These are phyloP conservation scores for Capsicum pubescens DNA, from an alignment of 257 asterid species.

Conservation along the genomic window DNA sequence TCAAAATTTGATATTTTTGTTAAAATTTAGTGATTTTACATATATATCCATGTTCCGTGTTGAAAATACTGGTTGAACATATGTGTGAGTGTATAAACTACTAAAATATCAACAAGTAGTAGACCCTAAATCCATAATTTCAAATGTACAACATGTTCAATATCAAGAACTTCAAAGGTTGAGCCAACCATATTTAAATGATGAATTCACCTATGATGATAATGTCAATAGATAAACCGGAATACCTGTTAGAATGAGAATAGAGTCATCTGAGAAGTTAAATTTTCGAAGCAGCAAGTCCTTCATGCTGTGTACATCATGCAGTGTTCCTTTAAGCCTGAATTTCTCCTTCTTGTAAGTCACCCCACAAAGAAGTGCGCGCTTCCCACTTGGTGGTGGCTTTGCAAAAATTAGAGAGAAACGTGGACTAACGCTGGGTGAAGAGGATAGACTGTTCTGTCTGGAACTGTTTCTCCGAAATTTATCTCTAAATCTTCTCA, in stretches of 20 bases:
- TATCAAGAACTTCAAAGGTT: background rate
- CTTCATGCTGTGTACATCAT: slow-evolving; percentile 49
- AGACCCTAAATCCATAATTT: background rate
- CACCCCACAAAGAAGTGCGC: slow-evolving; percentile 67
- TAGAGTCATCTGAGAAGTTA: slow-evolving; percentile 42
- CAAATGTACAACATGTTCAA: background rate
- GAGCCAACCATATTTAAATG: background rate
- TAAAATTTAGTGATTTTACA: background rate
- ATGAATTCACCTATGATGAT: background rate
- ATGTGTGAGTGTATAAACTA: background rate
- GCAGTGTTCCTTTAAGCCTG: slow-evolving; percentile 57
- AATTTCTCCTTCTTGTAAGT: slow-evolving; percentile 57
- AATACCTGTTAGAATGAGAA: slow-evolving; percentile 72
- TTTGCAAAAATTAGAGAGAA: background rate
- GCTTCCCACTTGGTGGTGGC: slow-evolving; percentile 48
- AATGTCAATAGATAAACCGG: background rate
- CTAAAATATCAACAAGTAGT: background rate
- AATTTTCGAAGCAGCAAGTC: slow-evolving; percentile 40
- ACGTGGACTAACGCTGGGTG: slow-evolving; percentile 16
- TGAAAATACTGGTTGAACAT: background rate
- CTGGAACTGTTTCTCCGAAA: slow-evolving; percentile 32
- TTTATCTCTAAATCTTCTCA: slow-evolving; percentile 26
- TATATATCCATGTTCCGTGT: background rate
- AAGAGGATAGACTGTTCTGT: slow-evolving; percentile 12
- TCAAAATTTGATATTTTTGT: background rate